Evolutionary conservation across 176 grass and related monocot genomes (phyloP).

Genomic region (Stipa capillata): DNA sequence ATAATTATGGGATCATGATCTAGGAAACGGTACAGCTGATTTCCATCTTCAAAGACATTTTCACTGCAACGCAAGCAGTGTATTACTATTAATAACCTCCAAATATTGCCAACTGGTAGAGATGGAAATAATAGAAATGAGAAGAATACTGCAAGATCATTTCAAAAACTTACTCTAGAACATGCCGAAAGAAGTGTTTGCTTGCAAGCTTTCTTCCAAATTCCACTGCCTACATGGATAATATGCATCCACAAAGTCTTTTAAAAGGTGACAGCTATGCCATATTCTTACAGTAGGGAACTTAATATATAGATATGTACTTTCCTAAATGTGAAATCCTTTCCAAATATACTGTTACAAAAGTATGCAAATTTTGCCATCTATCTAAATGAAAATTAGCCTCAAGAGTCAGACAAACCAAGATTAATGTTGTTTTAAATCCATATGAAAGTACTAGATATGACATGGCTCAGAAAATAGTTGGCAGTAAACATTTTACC

Average conservation of each 20-base stretch:
- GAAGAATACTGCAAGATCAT: background rate
- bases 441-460: background rate
- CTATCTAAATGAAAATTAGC: background rate
- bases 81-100: conserved; percentile 3
- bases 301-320: background rate
- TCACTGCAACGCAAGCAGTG: conserved; percentile 50
- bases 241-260: background rate
- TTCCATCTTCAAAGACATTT: conserved; percentile 90
- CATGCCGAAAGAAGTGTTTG: conserved; percentile 72
- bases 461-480: conserved; percentile 1
- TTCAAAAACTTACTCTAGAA: conserved; percentile 63
- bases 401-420: background rate
- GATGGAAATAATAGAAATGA: background rate
- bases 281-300: background rate
- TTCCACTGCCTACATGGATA: conserved; percentile 63
- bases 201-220: conserved; percentile 88
- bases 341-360: conserved; percentile 8
- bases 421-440: background rate
- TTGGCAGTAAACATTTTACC: conserved; percentile 30
- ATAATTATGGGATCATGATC: conserved; percentile 79
- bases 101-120: background rate
- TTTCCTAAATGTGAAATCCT: background rate
- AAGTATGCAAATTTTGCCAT: background rate
- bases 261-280: background rate
- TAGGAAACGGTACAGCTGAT: conserved; percentile 78